Conservation (phyloP, 176 grass and related monocot genomes). For the Zoysia pacifica region DNA sequence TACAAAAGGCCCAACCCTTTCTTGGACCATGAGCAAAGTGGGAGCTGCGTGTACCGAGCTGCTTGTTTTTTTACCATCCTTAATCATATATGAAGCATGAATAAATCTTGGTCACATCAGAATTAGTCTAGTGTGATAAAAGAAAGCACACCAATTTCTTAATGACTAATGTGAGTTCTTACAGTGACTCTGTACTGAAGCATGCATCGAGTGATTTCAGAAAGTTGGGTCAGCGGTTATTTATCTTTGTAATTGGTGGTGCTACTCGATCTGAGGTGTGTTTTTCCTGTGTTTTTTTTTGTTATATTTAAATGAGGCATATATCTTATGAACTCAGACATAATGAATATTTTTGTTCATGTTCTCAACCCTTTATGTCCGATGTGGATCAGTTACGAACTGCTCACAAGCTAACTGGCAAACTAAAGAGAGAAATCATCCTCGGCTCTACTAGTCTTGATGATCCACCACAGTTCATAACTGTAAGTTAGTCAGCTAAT, state of each 20-base stretch:
- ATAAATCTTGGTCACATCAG: too few species aligned
- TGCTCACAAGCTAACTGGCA: slow-evolving; percentile 72
- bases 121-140: not conserved
- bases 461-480: slow-evolving; percentile 82
- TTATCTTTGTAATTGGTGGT: slow-evolving; percentile 83
- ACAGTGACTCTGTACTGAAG: slow-evolving; percentile 76
- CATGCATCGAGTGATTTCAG: slow-evolving; percentile 71
- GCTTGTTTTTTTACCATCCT: too few species aligned
- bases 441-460: slow-evolving; percentile 82
- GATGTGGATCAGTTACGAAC: slow-evolving; percentile 57
- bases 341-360: not conserved
- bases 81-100: too few species aligned
- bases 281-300: slow-evolving; percentile 1
- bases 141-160: not conserved
- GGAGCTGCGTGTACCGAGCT: too few species aligned
- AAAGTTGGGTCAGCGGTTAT: slow-evolving; percentile 71
- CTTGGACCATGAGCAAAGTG: too few species aligned
- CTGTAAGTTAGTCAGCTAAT: slow-evolving; percentile 42
- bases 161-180: slow-evolving; percentile 27
- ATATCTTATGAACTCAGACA: not conserved
- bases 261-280: slow-evolving; percentile 77
- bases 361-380: slow-evolving; percentile 10
- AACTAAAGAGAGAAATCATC: slow-evolving; percentile 85
- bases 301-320: not conserved
- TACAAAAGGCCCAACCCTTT: too few species aligned